phyloP scores from a whole-genome alignment of 1,284 basidiomycete species.

The Anthracocystis walkeri region DNA sequence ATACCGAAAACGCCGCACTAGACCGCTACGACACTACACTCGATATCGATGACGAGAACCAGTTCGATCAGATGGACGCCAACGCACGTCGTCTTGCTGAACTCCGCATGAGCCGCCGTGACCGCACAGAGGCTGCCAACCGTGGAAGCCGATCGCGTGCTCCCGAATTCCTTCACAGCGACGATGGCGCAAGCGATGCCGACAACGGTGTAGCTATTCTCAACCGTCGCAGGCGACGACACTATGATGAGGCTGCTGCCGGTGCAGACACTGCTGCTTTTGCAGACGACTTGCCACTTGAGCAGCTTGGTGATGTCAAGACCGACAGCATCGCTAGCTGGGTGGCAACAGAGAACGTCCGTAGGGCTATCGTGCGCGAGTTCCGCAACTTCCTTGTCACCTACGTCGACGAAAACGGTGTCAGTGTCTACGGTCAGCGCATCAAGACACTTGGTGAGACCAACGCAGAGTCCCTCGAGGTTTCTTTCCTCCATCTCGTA shows the following conservation, averaged over 20 bases:
- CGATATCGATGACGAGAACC: conserved; percentile 86
- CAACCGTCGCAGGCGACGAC: conserved; percentile 68
- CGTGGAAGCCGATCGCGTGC: conserved; percentile 76
- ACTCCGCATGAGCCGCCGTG: conserved; percentile 85
- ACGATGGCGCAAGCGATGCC: conserved; percentile 71
- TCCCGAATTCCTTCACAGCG: conserved; percentile 84
- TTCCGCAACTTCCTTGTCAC: conserved; percentile 97
- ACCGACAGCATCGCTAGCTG: conserved; percentile 96
- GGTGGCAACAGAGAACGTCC: conserved; percentile 92
- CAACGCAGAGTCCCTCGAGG: conserved; percentile 96
- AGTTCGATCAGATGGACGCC: conserved; percentile 78
- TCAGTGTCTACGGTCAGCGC: conserved; percentile 92
- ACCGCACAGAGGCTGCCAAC: conserved; percentile 79
- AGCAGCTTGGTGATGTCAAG: conserved; percentile 97
- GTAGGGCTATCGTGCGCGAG: conserved; percentile 87
- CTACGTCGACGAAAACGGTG: conserved; percentile 89
- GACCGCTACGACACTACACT: conserved; percentile 85
- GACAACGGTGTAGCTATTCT: conserved; percentile 68
- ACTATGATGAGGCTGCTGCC: conserved; percentile 71
- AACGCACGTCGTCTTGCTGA: conserved; percentile 86
- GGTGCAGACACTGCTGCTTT: conserved; percentile 75
- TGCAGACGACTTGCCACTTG: conserved; percentile 86
- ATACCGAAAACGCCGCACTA: conserved; percentile 82
- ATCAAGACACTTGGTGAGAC: conserved; percentile 94
- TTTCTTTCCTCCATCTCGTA: conserved; percentile 92